These are phyloP conservation scores for Thuidium tamariscinum DNA, from an alignment of 225 moss, liverwort and hornwort species.

Conservation along the genomic window DNA sequence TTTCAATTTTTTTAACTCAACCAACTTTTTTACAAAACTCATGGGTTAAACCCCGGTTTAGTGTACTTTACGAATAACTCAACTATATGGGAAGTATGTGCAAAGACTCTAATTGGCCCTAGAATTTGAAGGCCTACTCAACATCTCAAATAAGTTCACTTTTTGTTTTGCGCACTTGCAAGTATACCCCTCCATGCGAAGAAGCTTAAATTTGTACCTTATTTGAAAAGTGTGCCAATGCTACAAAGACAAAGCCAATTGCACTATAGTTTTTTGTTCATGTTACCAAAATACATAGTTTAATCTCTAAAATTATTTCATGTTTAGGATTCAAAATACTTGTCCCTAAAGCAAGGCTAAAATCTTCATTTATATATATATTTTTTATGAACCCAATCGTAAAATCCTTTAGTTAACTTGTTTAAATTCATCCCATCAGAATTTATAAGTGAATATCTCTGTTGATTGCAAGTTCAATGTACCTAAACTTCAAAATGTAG, in stretches of 20 bases:
- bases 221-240: background rate
- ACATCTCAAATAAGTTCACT: rapidly evolving
- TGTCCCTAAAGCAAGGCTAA: too few relatives aligned
- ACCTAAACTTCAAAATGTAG: background rate
- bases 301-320: background rate
- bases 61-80: too few relatives aligned
- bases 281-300: background rate
- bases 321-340: too few relatives aligned
- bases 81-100: too few relatives aligned
- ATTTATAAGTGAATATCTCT: too few relatives aligned
- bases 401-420: too few relatives aligned
- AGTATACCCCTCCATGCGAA: rapidly evolving
- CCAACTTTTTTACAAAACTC: too few relatives aligned
- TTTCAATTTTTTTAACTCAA: too few relatives aligned
- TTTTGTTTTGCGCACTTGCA: rapidly evolving
- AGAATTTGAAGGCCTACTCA: background rate
- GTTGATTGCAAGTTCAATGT: background rate
- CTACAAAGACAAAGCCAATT: background rate
- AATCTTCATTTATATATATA: too few relatives aligned
- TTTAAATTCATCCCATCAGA: too few relatives aligned
- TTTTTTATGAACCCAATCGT: too few relatives aligned
- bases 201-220: background rate
- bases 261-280: rapidly evolving
- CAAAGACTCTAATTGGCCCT: background rate
- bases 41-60: too few relatives aligned